phyloP scores from a whole-genome alignment of 1,284 basidiomycete species.

The Tilletiaria anomala region DNA sequence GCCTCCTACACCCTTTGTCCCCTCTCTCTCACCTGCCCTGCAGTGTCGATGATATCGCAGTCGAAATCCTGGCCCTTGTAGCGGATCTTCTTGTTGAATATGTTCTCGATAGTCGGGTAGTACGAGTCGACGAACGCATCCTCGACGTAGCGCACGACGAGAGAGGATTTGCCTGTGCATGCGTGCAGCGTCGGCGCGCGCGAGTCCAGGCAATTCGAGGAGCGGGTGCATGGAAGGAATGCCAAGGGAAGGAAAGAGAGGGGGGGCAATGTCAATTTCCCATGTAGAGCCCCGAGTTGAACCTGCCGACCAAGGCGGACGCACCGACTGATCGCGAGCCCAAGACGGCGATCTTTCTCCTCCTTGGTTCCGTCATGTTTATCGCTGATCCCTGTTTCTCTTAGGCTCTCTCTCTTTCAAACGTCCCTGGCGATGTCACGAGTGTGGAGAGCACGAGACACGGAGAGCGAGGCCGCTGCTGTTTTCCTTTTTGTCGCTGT shows the following conservation, averaged over 20 bases:
- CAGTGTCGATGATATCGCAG: slow-evolving; percentile 97
- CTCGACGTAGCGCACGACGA: slow-evolving; percentile 42
- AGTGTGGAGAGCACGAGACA: no score
- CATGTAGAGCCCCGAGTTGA: no score
- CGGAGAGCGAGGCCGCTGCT: no score
- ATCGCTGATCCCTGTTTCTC: no score
- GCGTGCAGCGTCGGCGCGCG: slow-evolving; percentile 6
- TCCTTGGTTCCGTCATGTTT: no score
- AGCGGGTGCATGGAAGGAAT: not conserved
- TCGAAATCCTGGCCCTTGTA: slow-evolving; percentile 74
- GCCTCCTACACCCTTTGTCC: no score
- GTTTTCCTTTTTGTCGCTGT: no score
- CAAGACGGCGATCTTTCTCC: slow-evolving; percentile 39
- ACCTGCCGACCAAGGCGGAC: no score
- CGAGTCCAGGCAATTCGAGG: not conserved
- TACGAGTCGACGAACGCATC: slow-evolving; percentile 55
- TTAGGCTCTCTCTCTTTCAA: no score
- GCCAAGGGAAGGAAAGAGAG: not conserved
- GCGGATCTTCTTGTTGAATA: slow-evolving; percentile 67
- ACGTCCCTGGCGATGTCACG: no score
- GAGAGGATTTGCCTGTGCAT: slow-evolving; percentile 70
- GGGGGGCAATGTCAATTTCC: slow-evolving; percentile 5
- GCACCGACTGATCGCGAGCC: slow-evolving; percentile 36
- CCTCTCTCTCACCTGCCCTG: no score
- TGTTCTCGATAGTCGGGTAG: slow-evolving; percentile 88